These are phyloP conservation scores for Curvularia sp. DNA, from an alignment of 2,329 filamentous ascomycete species.

Conservation along the genomic window DNA sequence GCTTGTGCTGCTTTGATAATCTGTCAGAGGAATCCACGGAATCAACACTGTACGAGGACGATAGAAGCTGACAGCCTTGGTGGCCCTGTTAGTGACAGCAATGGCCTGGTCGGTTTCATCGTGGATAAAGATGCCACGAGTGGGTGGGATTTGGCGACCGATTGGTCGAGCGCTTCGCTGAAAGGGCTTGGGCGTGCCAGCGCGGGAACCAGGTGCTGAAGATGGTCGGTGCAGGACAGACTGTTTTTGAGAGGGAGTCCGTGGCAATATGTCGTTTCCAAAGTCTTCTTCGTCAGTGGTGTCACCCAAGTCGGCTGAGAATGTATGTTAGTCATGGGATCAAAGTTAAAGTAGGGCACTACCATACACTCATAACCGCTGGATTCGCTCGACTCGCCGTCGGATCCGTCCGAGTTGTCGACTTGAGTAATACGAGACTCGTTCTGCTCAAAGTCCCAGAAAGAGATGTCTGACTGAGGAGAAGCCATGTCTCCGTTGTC, in stretches of 20 bases:
- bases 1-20: constrained; percentile 49
- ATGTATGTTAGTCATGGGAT: constrained; percentile 54
- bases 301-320: constrained; percentile 65
- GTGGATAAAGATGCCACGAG: constrained; percentile 49
- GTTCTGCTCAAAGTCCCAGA: constrained; percentile 68
- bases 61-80: constrained; percentile 54
- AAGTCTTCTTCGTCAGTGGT: constrained; percentile 61
- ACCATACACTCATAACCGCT: constrained; percentile 68
- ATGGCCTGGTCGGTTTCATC: constrained; percentile 50
- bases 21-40: constrained; percentile 40
- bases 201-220: constrained; percentile 52
- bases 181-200: constrained; percentile 50
- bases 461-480: constrained; percentile 57
- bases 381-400: constrained; percentile 56
- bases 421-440: constrained; percentile 52
- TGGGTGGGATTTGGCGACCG: constrained; percentile 41
- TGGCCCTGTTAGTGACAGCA: constrained; percentile 52
- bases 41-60: constrained; percentile 44
- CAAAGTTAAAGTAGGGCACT: constrained; percentile 30
- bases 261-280: constrained; percentile 57
- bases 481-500: constrained; percentile 58
- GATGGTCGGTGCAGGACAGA: constrained; percentile 60
- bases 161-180: constrained; percentile 39
- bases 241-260: constrained; percentile 51
- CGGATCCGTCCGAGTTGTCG: constrained; percentile 38